Evolutionary conservation across 2,329 filamentous ascomycete species (phyloP), one percentile per base, ranked within the genome.

Genomic region (Penicillium palitans): DNA sequence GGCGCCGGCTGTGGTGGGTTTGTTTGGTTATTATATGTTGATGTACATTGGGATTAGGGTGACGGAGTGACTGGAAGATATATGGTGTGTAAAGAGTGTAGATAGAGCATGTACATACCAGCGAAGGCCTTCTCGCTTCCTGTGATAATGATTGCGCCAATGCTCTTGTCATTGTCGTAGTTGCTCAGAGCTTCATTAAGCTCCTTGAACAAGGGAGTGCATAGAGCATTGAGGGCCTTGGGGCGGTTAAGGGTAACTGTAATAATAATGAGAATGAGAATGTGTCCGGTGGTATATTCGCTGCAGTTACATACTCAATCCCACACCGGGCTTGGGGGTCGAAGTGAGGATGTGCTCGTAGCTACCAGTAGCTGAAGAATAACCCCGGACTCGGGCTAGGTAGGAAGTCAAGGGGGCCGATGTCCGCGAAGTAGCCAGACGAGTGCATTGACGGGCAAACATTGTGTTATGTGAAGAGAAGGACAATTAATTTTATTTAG

Each of bases 151-250:
- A 96, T 91, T 67, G 88, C 89, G 10, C 86, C 85, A 64, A 92
- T 88, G 33, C 83, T 81, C 57, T 87, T 82, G 62, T 90, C 86
- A 48, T 82, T 76, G 71, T 93, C 89, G 78, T 93, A 87, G 58
- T 84, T 81, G 61, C 78, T 78, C 55, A 96, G 84, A 35, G 90
- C 90, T 66, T 87, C 79, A 78, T 96, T 96, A 66, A 99, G 85
- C 80, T 99, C 95, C 66, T 80, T 82, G 74, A 99, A 96, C 51
- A 99, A 87, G 10, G 93, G 91, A 7, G 90, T 95, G 78, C 85
- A 93, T 64, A 99, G 86, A 46, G 95, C 95, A 76, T 99, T 99
- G 71, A 96, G 87, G 45, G 93, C 92, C 82, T 96, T 96, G 62
- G 95, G 95, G 45, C 95, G 90, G 83, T 96, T 91, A 65, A 99